A percentile compares a stretch with the other conserved stretches of the same genome.
These are phyloP conservation scores for Urostyla sp. DNA, from an alignment of 73 alveolate genomes.

Conservation along the genomic window DNA sequence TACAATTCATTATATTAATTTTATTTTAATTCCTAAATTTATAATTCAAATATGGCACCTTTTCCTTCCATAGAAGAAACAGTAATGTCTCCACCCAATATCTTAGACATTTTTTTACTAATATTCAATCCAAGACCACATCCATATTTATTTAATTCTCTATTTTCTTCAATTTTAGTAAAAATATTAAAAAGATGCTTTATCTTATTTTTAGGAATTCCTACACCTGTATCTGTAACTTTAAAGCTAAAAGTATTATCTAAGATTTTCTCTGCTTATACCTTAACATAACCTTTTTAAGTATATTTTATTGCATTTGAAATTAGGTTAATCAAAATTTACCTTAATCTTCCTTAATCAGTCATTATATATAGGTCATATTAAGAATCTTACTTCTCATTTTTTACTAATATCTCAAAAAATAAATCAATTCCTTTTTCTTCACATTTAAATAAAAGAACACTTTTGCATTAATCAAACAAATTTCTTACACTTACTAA, in stretches of 20 bases:
- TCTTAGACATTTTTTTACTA: conserved; percentile 27
- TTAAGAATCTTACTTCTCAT: background rate
- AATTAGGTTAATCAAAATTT: conserved; percentile 33
- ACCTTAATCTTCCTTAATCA: conserved; percentile 34
- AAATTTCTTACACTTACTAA: background rate
- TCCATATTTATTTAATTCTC: conserved; percentile 36
- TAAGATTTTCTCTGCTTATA: background rate
- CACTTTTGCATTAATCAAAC: conserved; percentile 1
- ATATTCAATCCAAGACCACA: conserved; percentile 57
- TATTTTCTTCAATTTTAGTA: conserved; percentile 13
- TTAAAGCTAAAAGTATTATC: background rate
- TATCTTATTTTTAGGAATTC: conserved; percentile 22
- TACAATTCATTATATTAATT: no score
- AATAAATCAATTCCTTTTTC: conserved; percentile 7
- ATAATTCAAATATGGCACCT: conserved; percentile 18
- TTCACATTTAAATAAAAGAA: conserved; percentile 10
- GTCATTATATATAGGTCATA: background rate
- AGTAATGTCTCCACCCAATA: conserved; percentile 49
- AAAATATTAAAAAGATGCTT: conserved; percentile 1
- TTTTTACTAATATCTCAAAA: background rate
- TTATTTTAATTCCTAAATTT: background rate
- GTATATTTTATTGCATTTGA: conserved; percentile 57
- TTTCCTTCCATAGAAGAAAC: conserved; percentile 23
- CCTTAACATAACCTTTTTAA: background rate
- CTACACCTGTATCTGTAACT: conserved; percentile 53